A percentile compares a stretch with the other conserved stretches of the same genome.
phyloP scores from a whole-genome alignment of 768 basidiomycete genomes.

The Termitomyces sp. region DNA sequence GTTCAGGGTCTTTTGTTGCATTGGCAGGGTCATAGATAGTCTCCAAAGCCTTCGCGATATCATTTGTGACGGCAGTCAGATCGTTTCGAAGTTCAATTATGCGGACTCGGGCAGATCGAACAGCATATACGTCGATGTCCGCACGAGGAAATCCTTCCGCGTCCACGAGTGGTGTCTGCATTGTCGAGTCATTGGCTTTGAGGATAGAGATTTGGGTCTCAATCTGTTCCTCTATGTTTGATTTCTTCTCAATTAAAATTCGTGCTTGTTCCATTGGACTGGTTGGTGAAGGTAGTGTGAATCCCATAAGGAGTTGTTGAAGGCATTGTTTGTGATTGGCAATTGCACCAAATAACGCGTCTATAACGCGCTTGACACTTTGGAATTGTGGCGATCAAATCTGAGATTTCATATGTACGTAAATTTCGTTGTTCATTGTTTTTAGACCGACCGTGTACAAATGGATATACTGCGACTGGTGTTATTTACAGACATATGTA shows the following conservation, averaged over 20 bases:
- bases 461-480: neutral
- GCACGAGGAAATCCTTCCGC: slow-evolving; percentile 85
- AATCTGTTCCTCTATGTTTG: slow-evolving; percentile 71
- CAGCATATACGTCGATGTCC: slow-evolving; percentile 81
- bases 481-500: neutral
- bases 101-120: slow-evolving; percentile 69
- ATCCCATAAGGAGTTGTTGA: slow-evolving; percentile 33
- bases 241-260: slow-evolving; percentile 64
- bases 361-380: neutral
- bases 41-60: slow-evolving; percentile 67
- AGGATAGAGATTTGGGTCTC: slow-evolving; percentile 60
- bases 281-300: slow-evolving; percentile 40
- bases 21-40: slow-evolving; percentile 54
- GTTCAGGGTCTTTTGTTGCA: slow-evolving; percentile 17
- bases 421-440: too few species aligned
- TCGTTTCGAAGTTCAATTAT: slow-evolving; percentile 86
- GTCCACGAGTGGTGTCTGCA: slow-evolving; percentile 79
- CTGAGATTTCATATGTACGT: too few species aligned
- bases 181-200: slow-evolving; percentile 55
- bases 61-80: slow-evolving; percentile 56
- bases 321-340: neutral
- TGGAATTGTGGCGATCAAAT: neutral
- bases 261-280: slow-evolving; percentile 56
- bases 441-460: too few species aligned
- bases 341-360: slow-evolving; percentile 9